Evolutionary conservation across 768 basidiomycete species (phyloP).

Genomic region (Lentinula edodes): DNA sequence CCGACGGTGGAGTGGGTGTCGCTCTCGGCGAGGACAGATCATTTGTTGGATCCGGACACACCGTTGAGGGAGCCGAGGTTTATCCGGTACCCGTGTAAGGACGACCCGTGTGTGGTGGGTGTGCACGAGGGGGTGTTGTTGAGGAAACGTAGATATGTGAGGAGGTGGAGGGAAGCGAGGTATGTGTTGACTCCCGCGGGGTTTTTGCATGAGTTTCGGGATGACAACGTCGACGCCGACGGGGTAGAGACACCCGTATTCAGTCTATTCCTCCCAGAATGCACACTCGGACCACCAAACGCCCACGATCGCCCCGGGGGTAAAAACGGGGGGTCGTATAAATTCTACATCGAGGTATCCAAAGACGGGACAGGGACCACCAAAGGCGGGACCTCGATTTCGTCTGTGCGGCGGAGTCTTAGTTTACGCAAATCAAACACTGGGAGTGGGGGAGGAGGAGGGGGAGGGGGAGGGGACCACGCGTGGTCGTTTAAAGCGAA

Average conservation of each 20-base stretch:
- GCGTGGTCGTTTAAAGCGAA: slow-evolving; percentile 90
- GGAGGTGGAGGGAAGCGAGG: slow-evolving; percentile 78
- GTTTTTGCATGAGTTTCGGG: slow-evolving; percentile 96
- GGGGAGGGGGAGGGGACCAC: slow-evolving; percentile 33
- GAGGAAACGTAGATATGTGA: slow-evolving; percentile 93
- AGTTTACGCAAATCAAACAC: background rate
- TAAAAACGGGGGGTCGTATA: slow-evolving; percentile 66
- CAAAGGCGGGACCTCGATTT: slow-evolving; percentile 35
- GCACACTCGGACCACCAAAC: slow-evolving; percentile 92
- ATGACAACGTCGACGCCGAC: no score
- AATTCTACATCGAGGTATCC: slow-evolving; percentile 95
- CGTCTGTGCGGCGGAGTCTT: slow-evolving; percentile 28
- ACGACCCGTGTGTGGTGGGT: slow-evolving; percentile 78
- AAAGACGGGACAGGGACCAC: slow-evolving; percentile 74
- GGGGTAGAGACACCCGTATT: no score
- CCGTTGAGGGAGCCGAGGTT: slow-evolving; percentile 75
- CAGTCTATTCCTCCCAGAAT: slow-evolving; percentile 87
- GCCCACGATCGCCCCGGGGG: slow-evolving; percentile 20
- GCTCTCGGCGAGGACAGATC: slow-evolving; percentile 89
- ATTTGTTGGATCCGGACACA: slow-evolving; percentile 95
- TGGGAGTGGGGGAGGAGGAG: slow-evolving; percentile 15
- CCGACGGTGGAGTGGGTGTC: slow-evolving; percentile 95
- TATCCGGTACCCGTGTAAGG: slow-evolving; percentile 85
- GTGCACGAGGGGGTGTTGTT: slow-evolving; percentile 90
- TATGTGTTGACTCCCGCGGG: slow-evolving; percentile 94